These are phyloP conservation scores for Diaporthe amygdali DNA, from an alignment of 2,329 filamentous ascomycete species.

Conservation along the genomic window DNA sequence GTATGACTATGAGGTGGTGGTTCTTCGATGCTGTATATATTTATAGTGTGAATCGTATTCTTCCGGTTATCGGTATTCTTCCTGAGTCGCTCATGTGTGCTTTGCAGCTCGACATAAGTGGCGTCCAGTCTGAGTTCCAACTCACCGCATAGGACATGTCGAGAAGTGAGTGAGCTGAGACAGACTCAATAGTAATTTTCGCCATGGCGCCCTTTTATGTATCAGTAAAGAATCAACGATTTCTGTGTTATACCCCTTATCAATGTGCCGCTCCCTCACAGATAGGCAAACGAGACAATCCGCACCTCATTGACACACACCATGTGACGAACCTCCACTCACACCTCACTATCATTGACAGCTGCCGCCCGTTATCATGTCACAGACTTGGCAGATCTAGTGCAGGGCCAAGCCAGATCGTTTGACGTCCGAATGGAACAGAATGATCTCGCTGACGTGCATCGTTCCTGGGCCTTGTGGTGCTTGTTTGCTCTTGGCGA, in stretches of 20 bases:
- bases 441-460: neutral
- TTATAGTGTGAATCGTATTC: neutral
- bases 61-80: too few species aligned
- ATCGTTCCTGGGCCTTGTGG: neutral
- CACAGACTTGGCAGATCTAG: neutral
- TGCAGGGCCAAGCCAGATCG: neutral
- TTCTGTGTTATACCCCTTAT: too few species aligned
- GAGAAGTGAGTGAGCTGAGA: neutral
- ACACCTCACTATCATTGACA: neutral
- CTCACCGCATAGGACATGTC: too few species aligned
- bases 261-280: too few species aligned
- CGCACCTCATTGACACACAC: neutral
- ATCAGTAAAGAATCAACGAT: too few species aligned
- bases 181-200: too few species aligned
- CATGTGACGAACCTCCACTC: neutral
- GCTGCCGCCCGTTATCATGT: neutral
- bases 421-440: neutral
- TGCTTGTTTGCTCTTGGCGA: conserved; percentile 3
- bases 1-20: conserved; percentile 23
- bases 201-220: neutral
- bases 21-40: neutral
- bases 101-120: too few species aligned
- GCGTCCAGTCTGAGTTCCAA: too few species aligned
- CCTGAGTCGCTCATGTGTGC: neutral
- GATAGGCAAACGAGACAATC: too few species aligned